Evolutionary conservation across 305 asterid species (phyloP).

Genomic region (Stenogyne calaminthoides): DNA sequence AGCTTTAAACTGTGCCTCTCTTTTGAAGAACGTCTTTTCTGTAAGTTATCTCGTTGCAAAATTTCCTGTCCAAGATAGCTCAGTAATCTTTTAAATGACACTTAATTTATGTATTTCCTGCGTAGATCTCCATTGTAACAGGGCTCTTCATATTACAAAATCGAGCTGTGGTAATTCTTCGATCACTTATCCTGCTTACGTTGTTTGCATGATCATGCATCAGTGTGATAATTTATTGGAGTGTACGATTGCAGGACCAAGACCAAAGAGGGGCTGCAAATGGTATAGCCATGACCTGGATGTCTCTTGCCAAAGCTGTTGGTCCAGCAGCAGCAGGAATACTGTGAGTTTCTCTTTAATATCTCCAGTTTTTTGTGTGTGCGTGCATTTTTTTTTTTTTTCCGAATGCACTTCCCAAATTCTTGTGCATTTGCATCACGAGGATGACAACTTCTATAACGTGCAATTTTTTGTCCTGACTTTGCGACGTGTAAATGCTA

Average conservation of each 20-base stretch:
- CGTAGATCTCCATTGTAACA: constrained; percentile 71
- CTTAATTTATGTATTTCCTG: not conserved
- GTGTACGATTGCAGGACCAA: constrained; percentile 49
- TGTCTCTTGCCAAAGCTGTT: constrained; percentile 70
- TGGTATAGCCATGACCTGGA: constrained; percentile 71
- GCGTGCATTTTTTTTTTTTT: not conserved
- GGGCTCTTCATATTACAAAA: constrained; percentile 83
- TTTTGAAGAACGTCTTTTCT: constrained; percentile 62
- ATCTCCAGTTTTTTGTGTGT: not conserved
- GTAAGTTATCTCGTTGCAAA: constrained; percentile 35
- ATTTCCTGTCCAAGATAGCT: not conserved
- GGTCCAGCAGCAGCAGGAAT: constrained; percentile 87
- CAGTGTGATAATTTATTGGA: not conserved
- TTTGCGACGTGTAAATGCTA: not conserved
- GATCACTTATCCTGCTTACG: not conserved
- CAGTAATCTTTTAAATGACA: not conserved
- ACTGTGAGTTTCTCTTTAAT: constrained; percentile 55
- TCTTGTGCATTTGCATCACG: not conserved
- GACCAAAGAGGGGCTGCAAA: constrained; percentile 85
- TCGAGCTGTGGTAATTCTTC: constrained; percentile 78
- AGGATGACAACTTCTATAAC: not conserved
- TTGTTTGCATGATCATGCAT: not conserved
- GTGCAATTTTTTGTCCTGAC: not conserved
- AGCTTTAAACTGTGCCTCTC: constrained; percentile 60
- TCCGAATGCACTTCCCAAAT: not conserved